Percentiles rank a stretch among this genome's conserved stretches.
Conservation (phyloP, 2,329 filamentous ascomycete genomes). For the Thermoascus crustaceus region DNA sequence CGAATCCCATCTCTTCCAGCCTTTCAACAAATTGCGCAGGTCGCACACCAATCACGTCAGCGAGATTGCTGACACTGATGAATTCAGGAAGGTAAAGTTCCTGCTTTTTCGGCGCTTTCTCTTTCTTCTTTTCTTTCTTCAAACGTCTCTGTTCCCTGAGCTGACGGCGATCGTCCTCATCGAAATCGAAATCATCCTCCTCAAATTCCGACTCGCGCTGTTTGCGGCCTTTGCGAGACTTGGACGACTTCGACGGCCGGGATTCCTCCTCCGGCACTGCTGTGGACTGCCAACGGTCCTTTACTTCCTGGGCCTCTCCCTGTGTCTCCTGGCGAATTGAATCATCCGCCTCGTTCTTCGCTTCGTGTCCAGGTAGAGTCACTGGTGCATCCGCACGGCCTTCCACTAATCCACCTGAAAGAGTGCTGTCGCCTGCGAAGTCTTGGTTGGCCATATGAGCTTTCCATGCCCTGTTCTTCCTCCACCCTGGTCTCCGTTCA, state of each 20-base stretch:
- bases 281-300: no score
- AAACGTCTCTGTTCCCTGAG: slow-evolving; percentile 25
- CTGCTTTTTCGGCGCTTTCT: slow-evolving; percentile 37
- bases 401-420: no score
- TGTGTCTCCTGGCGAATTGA: neutral
- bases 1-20: slow-evolving; percentile 80
- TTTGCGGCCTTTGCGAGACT: slow-evolving; percentile 17
- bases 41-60: slow-evolving; percentile 63
- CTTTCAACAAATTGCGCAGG: slow-evolving; percentile 64
- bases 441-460: neutral
- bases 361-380: neutral
- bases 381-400: no score
- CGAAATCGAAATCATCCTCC: slow-evolving; percentile 28
- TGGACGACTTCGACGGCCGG: slow-evolving; percentile 11
- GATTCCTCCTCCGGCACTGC: neutral
- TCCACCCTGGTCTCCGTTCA: no score
- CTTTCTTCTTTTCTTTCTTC: slow-evolving; percentile 38
- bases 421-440: no score
- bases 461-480: neutral
- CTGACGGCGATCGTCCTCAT: slow-evolving; percentile 26
- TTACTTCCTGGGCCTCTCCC: neutral
- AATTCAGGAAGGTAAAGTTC: slow-evolving; percentile 79
- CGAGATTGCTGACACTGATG: slow-evolving; percentile 79
- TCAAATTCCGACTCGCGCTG: slow-evolving; percentile 17
- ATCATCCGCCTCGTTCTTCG: neutral